Evolutionary conservation across 345 rosid species (phyloP).

Genomic region (Cardamine chenopodiifolia): DNA sequence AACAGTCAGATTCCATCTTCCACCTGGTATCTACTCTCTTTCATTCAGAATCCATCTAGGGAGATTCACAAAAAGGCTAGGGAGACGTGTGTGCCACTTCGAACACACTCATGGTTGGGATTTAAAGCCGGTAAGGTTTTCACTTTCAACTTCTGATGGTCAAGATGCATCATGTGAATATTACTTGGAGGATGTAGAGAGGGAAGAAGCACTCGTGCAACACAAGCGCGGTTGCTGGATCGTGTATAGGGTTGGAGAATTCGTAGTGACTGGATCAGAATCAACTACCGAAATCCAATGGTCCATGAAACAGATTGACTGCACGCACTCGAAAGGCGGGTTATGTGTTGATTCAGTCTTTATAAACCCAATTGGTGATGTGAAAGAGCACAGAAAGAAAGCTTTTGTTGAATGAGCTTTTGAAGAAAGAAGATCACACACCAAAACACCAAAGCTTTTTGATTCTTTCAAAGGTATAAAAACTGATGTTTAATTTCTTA

Average conservation of each 20-base stretch:
- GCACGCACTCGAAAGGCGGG: constrained; percentile 95
- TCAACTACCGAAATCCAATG: constrained; percentile 69
- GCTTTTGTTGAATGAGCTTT: constrained; percentile 29
- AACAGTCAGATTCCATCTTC: constrained; percentile 75
- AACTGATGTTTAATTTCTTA: constrained; percentile 9
- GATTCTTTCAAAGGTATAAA: constrained; percentile 21
- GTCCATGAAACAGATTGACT: constrained; percentile 94
- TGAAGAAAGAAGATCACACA: neutral
- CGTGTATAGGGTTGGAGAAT: constrained; percentile 81
- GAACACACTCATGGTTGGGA: constrained; percentile 92
- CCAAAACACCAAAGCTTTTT: constrained; percentile 12
- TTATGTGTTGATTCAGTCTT: constrained; percentile 90
- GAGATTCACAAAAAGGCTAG: constrained; percentile 67
- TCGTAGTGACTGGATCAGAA: constrained; percentile 60
- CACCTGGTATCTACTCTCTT: constrained; percentile 75
- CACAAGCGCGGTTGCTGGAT: constrained; percentile 95
- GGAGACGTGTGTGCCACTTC: constrained; percentile 64
- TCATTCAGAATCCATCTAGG: constrained; percentile 90
- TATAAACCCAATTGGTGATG: constrained; percentile 65
- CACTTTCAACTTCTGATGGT: constrained; percentile 69
- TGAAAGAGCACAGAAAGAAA: constrained; percentile 54
- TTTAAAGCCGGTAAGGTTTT: constrained; percentile 70
- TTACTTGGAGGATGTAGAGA: constrained; percentile 58
- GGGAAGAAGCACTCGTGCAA: constrained; percentile 52
- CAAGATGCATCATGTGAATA: constrained; percentile 64